Evolutionary conservation across 345 rosid species (phyloP), one percentile per base, ranked within the genome.

Genomic region (Syzygium aromaticum): DNA sequence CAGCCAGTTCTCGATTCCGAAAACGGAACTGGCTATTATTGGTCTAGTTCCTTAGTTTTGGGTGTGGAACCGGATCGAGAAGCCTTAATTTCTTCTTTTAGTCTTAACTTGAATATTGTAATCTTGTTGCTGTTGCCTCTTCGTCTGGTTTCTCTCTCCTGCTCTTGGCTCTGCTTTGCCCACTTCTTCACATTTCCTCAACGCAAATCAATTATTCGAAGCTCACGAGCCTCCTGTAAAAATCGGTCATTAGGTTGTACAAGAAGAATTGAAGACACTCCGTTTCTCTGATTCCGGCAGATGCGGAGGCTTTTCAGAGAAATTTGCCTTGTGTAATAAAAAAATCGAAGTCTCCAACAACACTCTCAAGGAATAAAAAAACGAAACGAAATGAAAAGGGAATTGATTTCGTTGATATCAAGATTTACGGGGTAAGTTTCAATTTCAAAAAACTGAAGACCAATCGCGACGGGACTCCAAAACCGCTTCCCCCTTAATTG

Each of bases 1-100:
- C 4, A 9, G 19, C 5, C 6, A 3, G 6, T 33, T 67, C 46
- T 9, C 11, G 25, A 33, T 0, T 5, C 80, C 3, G 19, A 67
- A 67, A 33, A 33, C 19, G 5, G 46, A 17, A 17, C 23, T 22
- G 1, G 0, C 80, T 33, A 33, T 67, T 33, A 1, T 6, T 0
- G 2, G 11, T 67, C 0, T 23, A 5, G 2, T 17, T 17, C 33
- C 23, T 33, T 6, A 4, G 0, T 67, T 67, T 5, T 16, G 22
- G 43, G 5, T 7, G 22, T n/a, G 40, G 22, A 28, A 64, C 0
- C 0, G 2, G 22, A 28, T 1, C 5, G 4, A 64, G 33, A 64
- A 64, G 1, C 22, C 22, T 4, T 28, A 16, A 28, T 54, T 54
- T 3, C 3, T 67, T 21, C 43, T 17, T 16, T 67, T 67, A 67